Percentiles rank a stretch among this genome's conserved stretches.
These are phyloP conservation scores for Solioccasus polychromus DNA, from an alignment of 768 basidiomycete genomes.

Conservation along the genomic window DNA sequence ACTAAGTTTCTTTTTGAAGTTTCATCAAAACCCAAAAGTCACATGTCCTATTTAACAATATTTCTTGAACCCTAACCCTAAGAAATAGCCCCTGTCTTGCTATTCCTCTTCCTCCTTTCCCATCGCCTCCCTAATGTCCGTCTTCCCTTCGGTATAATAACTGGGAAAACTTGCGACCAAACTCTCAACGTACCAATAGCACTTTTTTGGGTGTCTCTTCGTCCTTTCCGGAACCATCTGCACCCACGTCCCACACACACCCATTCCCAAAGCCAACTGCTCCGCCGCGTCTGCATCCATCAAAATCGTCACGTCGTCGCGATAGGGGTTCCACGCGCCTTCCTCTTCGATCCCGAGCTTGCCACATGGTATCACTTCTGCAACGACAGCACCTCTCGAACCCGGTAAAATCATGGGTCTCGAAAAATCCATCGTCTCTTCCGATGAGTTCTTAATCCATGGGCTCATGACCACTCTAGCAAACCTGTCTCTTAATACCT, in stretches of 20 bases:
- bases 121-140: background rate
- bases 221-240: constrained; percentile 24
- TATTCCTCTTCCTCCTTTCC: background rate
- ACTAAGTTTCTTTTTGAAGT: no score
- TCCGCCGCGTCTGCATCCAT: constrained; percentile 17
- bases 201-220: constrained; percentile 10
- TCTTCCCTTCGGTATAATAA: constrained; percentile 35
- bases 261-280: constrained; percentile 28
- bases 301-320: constrained; percentile 29
- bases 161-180: constrained; percentile 49
- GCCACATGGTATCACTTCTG: background rate
- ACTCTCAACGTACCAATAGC: constrained; percentile 60
- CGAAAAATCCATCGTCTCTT: constrained; percentile 35
- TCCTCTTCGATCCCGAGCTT: background rate
- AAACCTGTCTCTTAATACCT: constrained; percentile 40
- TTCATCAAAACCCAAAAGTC: no score
- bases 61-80: constrained; percentile 6
- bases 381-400: constrained; percentile 26
- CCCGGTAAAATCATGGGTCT: constrained; percentile 32
- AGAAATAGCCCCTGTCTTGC: background rate
- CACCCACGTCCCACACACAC: constrained; percentile 36
- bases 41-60: no score
- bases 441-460: constrained; percentile 38
- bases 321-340: constrained; percentile 37
- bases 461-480: constrained; percentile 50